These are phyloP conservation scores for Exophiala lecanii-corni DNA, from an alignment of 2,329 filamentous ascomycete species.

Conservation along the genomic window DNA sequence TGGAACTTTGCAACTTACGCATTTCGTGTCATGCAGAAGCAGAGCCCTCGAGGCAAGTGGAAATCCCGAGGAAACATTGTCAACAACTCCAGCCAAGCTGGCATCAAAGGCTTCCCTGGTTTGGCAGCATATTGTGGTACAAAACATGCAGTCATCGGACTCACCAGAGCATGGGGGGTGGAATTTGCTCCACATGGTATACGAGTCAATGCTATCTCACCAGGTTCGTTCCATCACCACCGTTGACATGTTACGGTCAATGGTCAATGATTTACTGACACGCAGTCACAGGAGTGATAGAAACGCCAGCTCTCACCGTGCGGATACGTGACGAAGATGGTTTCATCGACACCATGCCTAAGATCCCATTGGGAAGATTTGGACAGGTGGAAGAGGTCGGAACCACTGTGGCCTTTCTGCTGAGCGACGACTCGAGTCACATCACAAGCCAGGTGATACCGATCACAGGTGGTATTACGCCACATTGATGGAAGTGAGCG, in stretches of 20 bases:
- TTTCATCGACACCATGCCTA: background rate
- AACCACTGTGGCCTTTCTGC: conserved; percentile 42
- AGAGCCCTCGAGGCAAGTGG: conserved; percentile 36
- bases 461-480: background rate
- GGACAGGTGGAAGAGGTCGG: conserved; percentile 31
- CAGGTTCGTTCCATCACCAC: too few species aligned
- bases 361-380: background rate
- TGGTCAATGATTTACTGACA: too few species aligned
- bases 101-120: conserved; percentile 31
- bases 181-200: conserved; percentile 32
- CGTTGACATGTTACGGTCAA: too few species aligned
- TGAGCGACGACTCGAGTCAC: conserved; percentile 43
- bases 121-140: conserved; percentile 40
- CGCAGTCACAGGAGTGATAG: background rate
- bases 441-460: conserved; percentile 32
- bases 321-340: background rate
- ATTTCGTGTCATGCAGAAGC: conserved; percentile 42
- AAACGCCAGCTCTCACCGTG: background rate
- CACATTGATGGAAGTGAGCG: too few species aligned
- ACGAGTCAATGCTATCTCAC: conserved; percentile 32
- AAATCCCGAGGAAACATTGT: conserved; percentile 32
- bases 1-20: conserved; percentile 34
- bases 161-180: conserved; percentile 36
- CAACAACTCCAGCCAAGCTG: conserved; percentile 39
- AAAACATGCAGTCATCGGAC: conserved; percentile 40